Evolutionary conservation across 225 moss, liverwort and hornwort species (phyloP).

Genomic region (Rhytidiadelphus loreus): DNA sequence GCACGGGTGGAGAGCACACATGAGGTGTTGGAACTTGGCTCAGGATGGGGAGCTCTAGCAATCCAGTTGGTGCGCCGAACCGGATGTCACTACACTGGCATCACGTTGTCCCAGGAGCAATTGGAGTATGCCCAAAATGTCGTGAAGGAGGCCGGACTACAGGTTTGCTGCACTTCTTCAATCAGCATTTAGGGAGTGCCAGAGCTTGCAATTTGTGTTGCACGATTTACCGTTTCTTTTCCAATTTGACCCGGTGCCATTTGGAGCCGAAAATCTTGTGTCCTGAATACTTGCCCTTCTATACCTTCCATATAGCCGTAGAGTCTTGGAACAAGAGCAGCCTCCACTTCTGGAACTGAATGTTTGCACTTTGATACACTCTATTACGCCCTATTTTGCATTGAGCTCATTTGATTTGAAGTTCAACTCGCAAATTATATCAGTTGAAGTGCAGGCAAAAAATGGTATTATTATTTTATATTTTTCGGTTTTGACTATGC

Average conservation of each 20-base stretch:
- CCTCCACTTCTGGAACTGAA: background rate
- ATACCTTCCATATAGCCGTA: background rate
- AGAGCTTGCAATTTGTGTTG: background rate
- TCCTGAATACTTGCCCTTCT: too few relatives aligned
- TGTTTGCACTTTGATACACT: background rate
- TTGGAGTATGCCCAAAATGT: constrained; percentile 41
- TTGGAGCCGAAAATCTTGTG: background rate
- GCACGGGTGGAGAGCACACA: constrained; percentile 53
- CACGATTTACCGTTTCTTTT: background rate
- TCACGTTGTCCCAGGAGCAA: constrained; percentile 75
- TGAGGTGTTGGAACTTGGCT: constrained; percentile 71
- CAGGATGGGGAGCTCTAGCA: constrained; percentile 80
- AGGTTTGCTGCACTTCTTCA: background rate
- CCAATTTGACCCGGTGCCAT: background rate
- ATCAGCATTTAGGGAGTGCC: background rate
- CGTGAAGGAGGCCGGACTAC: constrained; percentile 36
- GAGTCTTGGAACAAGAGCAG: background rate
- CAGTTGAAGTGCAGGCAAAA: background rate
- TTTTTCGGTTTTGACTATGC: background rate
- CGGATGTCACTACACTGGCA: constrained; percentile 68
- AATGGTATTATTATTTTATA: background rate
- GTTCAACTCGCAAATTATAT: background rate
- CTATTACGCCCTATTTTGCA: background rate
- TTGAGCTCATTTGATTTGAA: background rate
- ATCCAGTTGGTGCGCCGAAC: constrained; percentile 59